phyloP scores from a whole-genome alignment of 2,329 filamentous ascomycete genomes.

The Fusarium abutilonis region DNA sequence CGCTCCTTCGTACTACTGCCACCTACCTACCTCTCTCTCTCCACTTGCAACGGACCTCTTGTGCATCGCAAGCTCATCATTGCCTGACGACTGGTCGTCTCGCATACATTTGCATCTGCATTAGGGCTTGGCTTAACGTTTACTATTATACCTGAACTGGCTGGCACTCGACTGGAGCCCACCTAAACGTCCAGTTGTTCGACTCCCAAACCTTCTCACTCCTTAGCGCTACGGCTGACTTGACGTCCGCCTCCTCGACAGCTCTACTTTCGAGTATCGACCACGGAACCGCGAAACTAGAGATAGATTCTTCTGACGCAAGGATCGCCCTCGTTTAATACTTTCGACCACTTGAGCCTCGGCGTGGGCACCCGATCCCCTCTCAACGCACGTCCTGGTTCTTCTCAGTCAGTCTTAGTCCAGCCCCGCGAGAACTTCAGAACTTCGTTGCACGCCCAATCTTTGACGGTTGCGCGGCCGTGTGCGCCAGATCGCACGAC shows the following conservation, averaged over 20 bases:
- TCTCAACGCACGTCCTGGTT: constrained; percentile 14
- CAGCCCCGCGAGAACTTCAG: constrained; percentile 37
- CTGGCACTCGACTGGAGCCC: constrained; percentile 36
- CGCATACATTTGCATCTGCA: constrained; percentile 37
- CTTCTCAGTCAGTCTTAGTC: constrained; percentile 31
- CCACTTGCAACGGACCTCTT: constrained; percentile 29
- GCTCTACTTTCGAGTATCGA: constrained; percentile 23
- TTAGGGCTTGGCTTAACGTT: constrained; percentile 46
- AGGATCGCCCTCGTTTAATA: constrained; percentile 19
- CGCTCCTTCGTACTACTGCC: constrained; percentile 41
- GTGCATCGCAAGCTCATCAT: constrained; percentile 30
- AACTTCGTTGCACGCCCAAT: constrained; percentile 33
- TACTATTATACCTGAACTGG: constrained; percentile 27
- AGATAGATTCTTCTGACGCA: constrained; percentile 23
- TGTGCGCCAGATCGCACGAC: constrained; percentile 47
- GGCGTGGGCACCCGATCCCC: constrained; percentile 18
- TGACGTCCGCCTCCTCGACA: constrained; percentile 40
- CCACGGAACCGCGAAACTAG: constrained; percentile 20
- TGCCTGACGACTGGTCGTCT: constrained; percentile 48
- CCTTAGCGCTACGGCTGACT: constrained; percentile 44
- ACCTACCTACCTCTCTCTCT: constrained; percentile 15
- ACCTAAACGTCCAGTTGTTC: constrained; percentile 15
- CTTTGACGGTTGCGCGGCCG: constrained; percentile 44
- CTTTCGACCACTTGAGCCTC: constrained; percentile 22
- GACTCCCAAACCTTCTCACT: constrained; percentile 25